phyloP scores from a whole-genome alignment of 2,329 filamentous ascomycete species.

The Penicillium thymicola region DNA sequence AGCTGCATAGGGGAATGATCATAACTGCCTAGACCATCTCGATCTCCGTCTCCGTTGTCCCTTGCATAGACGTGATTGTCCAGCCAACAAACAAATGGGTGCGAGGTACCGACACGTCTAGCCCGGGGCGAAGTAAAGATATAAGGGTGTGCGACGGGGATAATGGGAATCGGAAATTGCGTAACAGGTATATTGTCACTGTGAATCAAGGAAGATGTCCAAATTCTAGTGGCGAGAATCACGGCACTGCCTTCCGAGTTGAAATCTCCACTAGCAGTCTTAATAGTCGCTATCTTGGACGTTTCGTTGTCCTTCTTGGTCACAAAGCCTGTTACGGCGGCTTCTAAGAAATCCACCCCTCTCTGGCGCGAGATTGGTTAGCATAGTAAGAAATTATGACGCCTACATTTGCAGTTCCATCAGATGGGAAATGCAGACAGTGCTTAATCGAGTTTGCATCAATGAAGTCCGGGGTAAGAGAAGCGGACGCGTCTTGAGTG shows the following conservation, averaged over 20 bases:
- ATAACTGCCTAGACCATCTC: slow-evolving; percentile 35
- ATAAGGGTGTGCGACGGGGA: slow-evolving; percentile 39
- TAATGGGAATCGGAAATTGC: slow-evolving; percentile 29
- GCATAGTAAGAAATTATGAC: slow-evolving; percentile 26
- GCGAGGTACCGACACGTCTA: slow-evolving; percentile 13
- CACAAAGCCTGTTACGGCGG: slow-evolving; percentile 12
- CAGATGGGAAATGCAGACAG: slow-evolving; percentile 24
- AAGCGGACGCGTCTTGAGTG: slow-evolving; percentile 18
- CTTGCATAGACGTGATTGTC: slow-evolving; percentile 36
- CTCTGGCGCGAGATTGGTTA: slow-evolving; percentile 16
- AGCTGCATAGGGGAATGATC: slow-evolving; percentile 27
- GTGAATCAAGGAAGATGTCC: slow-evolving; percentile 23
- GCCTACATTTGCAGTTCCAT: slow-evolving; percentile 28
- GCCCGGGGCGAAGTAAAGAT: slow-evolving; percentile 26
- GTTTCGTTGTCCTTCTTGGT: background rate
- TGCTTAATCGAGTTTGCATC: slow-evolving; percentile 19
- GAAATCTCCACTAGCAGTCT: slow-evolving; percentile 16
- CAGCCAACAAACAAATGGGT: slow-evolving; percentile 37
- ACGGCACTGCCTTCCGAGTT: slow-evolving; percentile 20
- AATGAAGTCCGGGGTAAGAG: slow-evolving; percentile 29
- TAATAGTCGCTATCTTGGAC: slow-evolving; percentile 9
- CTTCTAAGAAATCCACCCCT: slow-evolving; percentile 25
- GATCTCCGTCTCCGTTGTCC: slow-evolving; percentile 31
- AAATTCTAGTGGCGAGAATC: slow-evolving; percentile 33
- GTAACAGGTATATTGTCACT: background rate